phyloP scores from a whole-genome alignment of 441 rosid species.

The Populus hybrid region DNA sequence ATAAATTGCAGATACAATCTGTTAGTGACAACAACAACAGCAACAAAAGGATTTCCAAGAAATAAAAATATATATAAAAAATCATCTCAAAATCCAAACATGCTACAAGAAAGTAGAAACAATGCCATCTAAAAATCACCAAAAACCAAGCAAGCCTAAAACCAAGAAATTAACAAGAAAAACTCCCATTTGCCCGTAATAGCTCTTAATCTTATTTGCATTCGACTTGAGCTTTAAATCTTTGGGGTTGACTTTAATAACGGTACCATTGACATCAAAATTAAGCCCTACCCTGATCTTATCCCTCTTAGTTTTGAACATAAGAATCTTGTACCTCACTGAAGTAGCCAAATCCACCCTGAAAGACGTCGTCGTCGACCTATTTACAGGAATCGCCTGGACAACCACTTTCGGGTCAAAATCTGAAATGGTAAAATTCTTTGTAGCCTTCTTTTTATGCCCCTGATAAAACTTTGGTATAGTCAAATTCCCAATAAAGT shows the following conservation, averaged over 20 bases:
- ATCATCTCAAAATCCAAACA: not conserved
- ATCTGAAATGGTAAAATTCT: slow-evolving; percentile 12
- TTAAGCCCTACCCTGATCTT: slow-evolving; percentile 44
- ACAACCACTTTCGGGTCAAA: slow-evolving; percentile 27
- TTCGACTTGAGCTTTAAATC: slow-evolving; percentile 49
- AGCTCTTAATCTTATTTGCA: slow-evolving; percentile 22
- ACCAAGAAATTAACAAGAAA: slow-evolving; percentile 27
- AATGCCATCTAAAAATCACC: not conserved
- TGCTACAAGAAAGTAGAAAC: not conserved
- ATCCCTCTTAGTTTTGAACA: slow-evolving; percentile 56
- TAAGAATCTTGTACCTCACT: slow-evolving; percentile 63
- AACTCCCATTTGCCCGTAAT: slow-evolving; percentile 20
- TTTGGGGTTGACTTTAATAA: slow-evolving; percentile 23
- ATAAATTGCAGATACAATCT: not conserved
- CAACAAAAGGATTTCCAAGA: not conserved
- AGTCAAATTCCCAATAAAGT: slow-evolving; percentile 16
- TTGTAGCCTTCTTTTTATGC: slow-evolving; percentile 57
- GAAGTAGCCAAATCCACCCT: slow-evolving; percentile 64
- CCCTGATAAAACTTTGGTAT: slow-evolving; percentile 63
- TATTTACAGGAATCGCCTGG: slow-evolving; percentile 32
- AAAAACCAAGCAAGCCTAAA: slow-evolving; percentile 26
- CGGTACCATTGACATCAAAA: slow-evolving; percentile 43
- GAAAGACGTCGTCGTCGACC: slow-evolving; percentile 28
- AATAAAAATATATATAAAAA: not conserved
- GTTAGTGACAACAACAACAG: not conserved